Conservation (phyloP, 2,329 filamentous ascomycete species). For the Colletotrichum sp. region DNA sequence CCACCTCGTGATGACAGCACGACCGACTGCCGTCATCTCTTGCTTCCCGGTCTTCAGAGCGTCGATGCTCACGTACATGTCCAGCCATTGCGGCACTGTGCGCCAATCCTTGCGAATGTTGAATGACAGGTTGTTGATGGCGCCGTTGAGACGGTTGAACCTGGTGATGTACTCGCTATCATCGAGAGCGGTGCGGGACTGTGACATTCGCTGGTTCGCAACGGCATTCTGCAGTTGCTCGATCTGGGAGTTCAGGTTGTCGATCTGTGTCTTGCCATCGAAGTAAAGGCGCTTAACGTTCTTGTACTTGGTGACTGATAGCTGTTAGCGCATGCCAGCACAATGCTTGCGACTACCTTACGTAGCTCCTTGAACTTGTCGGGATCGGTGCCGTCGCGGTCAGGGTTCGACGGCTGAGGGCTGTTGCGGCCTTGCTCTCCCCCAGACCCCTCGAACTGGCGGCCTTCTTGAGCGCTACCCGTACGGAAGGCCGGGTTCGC, state of each 20-base stretch:
- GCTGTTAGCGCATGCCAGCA: slow-evolving; percentile 35
- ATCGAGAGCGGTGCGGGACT: slow-evolving; percentile 92
- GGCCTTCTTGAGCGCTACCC: slow-evolving; percentile 39
- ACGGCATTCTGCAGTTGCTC: slow-evolving; percentile 97
- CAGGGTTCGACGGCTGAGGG: slow-evolving; percentile 54
- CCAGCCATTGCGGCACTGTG: slow-evolving; percentile 79
- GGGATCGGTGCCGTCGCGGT: slow-evolving; percentile 47
- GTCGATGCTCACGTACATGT: slow-evolving; percentile 80
- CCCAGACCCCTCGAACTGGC: slow-evolving; percentile 50
- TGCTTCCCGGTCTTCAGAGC: slow-evolving; percentile 88
- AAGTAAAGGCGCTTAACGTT: slow-evolving; percentile 99
- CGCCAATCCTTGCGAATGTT: slow-evolving; percentile 96
- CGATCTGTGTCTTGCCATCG: slow-evolving; percentile 91
- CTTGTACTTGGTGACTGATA: slow-evolving; percentile 88
- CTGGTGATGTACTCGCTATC: slow-evolving; percentile 92
- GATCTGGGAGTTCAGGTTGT: slow-evolving; percentile 84
- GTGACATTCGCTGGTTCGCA: slow-evolving; percentile 92
- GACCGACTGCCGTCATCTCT: slow-evolving; percentile 96
- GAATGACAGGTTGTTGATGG: slow-evolving; percentile 93
- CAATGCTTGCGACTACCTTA: slow-evolving; percentile 37
- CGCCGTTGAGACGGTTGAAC: slow-evolving; percentile 89
- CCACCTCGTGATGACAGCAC: slow-evolving; percentile 89
- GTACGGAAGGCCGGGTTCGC: slow-evolving; percentile 44
- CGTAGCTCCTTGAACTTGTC: slow-evolving; percentile 65
- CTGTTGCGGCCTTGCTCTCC: slow-evolving; percentile 59